A percentile compares a stretch with the other conserved stretches of the same genome.
Conservation (phyloP, 2,329 filamentous ascomycete species). For the Graphiopsis chlorocephala region DNA sequence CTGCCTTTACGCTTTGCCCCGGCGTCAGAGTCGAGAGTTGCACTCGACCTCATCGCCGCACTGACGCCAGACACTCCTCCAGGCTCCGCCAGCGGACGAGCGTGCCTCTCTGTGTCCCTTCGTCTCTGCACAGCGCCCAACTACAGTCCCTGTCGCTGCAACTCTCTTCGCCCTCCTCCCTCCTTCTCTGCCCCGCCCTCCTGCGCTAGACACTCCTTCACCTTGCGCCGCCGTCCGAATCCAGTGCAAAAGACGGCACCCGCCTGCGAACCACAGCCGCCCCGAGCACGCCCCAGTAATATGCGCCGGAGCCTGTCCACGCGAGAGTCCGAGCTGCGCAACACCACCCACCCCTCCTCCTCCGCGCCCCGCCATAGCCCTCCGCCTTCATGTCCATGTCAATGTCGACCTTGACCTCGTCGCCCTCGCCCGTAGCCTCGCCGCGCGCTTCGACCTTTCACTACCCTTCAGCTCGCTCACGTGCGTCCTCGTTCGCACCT, state of each 20-base stretch:
- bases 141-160: background rate
- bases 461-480: constrained; percentile 10
- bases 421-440: constrained; percentile 32
- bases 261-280: constrained; percentile 3
- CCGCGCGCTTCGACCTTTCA: constrained; percentile 26
- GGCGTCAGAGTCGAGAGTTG: background rate
- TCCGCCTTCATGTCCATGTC: constrained; percentile 13
- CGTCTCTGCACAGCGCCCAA: background rate
- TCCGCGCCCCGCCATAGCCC: constrained; percentile 8
- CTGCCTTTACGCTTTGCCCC: constrained; percentile 1
- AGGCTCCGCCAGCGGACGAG: background rate
- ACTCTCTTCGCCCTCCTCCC: background rate
- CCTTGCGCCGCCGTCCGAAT: background rate
- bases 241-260: background rate
- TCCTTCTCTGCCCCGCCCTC: background rate
- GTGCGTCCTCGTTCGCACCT: constrained; percentile 6
- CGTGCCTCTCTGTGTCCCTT: background rate
- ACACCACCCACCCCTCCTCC: background rate
- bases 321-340: constrained; percentile 11
- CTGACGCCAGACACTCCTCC: background rate
- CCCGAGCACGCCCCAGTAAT: constrained; percentile 9
- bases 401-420: constrained; percentile 33
- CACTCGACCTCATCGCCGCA: constrained; percentile 2
- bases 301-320: constrained; percentile 12
- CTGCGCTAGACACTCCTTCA: background rate